Percentiles rank a stretch among this genome's conserved stretches.
Evolutionary conservation across 352 stramenopile genomes (phyloP).

Genomic region (Elongisporangium prolatum): DNA sequence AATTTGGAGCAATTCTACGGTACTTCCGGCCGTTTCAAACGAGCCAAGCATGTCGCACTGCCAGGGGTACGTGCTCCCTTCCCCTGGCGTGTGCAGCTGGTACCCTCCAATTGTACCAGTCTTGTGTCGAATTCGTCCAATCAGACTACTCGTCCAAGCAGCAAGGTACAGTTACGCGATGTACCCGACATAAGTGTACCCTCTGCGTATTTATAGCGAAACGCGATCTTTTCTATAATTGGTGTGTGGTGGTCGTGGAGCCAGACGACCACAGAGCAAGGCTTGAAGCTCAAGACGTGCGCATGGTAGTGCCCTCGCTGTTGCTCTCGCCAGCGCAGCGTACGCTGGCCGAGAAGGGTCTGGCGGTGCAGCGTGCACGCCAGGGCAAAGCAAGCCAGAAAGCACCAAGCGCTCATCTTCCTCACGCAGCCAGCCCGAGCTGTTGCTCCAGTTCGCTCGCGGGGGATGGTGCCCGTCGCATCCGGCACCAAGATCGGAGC

Average conservation of each 20-base stretch:
- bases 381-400: constrained; percentile 34
- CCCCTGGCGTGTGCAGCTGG: neutral
- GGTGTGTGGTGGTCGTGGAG: constrained; percentile 3
- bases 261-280: neutral
- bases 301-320: constrained; percentile 15
- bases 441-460: neutral
- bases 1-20: neutral
- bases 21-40: neutral
- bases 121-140: neutral
- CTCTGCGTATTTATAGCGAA: neutral
- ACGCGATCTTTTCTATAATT: neutral
- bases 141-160: neutral
- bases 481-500: constrained; percentile 13
- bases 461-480: constrained; percentile 6
- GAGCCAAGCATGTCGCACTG: neutral
- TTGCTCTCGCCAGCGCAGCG: constrained; percentile 51
- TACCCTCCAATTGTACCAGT: neutral
- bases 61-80: neutral
- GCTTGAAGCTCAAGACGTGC: neutral
- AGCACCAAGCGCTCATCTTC: constrained; percentile 6
- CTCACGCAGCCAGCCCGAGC: neutral
- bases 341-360: constrained; percentile 43
- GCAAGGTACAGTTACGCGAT: constrained; percentile 2
- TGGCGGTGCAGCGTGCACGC: constrained; percentile 32
- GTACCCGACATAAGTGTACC: constrained; percentile 7